Percentiles rank a stretch among this genome's conserved stretches.
phyloP scores from a whole-genome alignment of 2,329 filamentous ascomycete genomes.

The Paecilomyces niveus region DNA sequence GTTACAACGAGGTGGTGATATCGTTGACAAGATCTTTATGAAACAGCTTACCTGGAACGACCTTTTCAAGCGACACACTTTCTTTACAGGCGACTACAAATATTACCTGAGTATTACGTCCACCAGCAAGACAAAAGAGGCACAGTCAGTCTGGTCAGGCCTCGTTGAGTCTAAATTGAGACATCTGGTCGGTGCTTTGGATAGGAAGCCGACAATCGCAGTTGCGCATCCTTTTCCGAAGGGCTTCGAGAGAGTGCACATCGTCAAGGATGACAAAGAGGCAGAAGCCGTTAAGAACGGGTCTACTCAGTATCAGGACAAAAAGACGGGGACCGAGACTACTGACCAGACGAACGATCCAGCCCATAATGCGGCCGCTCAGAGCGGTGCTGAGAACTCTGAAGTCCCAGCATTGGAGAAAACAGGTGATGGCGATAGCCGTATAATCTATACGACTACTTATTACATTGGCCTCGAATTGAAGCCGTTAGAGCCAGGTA shows the following conservation, averaged over 20 bases:
- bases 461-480: conserved; percentile 90
- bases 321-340: conserved; percentile 44
- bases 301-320: conserved; percentile 53
- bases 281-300: conserved; percentile 57
- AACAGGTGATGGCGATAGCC: conserved; percentile 33
- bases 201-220: conserved; percentile 70
- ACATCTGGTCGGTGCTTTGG: conserved; percentile 73
- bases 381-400: conserved; percentile 36
- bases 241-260: conserved; percentile 76
- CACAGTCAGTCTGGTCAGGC: conserved; percentile 81
- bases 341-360: conserved; percentile 46
- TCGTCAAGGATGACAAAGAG: conserved; percentile 56
- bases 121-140: conserved; percentile 74
- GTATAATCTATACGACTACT: conserved; percentile 74
- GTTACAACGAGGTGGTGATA: conserved; percentile 66
- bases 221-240: conserved; percentile 90
- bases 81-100: conserved; percentile 89
- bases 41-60: conserved; percentile 78
- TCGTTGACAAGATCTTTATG: conserved; percentile 71
- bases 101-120: conserved; percentile 89
- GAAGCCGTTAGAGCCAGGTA: conserved; percentile 64
- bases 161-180: conserved; percentile 91
- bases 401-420: conserved; percentile 31
- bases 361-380: conserved; percentile 42
- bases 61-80: conserved; percentile 81